A percentile compares a stretch with the other conserved stretches of the same genome.
Conservation (phyloP, 768 basidiomycete genomes). For the Punctularia strigosozonata region DNA sequence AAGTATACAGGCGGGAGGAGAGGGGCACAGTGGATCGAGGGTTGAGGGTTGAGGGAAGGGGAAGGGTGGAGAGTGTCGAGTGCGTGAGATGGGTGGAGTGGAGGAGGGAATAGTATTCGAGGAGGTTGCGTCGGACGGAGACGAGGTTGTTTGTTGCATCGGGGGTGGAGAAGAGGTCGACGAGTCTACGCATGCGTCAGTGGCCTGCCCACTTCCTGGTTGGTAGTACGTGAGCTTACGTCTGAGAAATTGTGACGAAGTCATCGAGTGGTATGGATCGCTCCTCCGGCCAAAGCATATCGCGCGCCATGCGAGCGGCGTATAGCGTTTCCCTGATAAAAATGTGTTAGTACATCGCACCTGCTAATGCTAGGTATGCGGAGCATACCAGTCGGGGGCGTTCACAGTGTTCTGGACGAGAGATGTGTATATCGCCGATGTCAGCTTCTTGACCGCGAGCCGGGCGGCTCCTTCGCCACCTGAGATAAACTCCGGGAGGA, state of each 20-base stretch:
- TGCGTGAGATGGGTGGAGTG: conserved; percentile 77
- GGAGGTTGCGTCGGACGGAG: conserved; percentile 54
- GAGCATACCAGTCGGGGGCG: conserved; percentile 80
- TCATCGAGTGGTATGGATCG: conserved; percentile 67
- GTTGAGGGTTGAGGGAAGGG: conserved; percentile 75
- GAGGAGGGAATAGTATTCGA: conserved; percentile 83
- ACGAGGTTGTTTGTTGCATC: conserved; percentile 49
- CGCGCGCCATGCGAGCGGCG: conserved; percentile 84
- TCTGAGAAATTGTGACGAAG: conserved; percentile 79
- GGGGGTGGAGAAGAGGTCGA: conserved; percentile 74
- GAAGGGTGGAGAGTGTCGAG: conserved; percentile 71
- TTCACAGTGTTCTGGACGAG: conserved; percentile 77
- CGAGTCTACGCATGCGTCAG: conserved; percentile 38
- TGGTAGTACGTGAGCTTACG: conserved; percentile 39
- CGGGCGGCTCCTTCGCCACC: conserved; percentile 55
- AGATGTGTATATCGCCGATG: conserved; percentile 57
- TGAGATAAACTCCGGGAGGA: conserved; percentile 68
- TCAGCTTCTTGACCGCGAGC: conserved; percentile 78
- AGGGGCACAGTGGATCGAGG: conserved; percentile 62
- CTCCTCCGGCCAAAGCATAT: conserved; percentile 85
- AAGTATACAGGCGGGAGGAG: conserved; percentile 74
- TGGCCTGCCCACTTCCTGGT: neutral
- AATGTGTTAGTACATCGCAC: neutral
- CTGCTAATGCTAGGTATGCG: neutral
- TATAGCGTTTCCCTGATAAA: conserved; percentile 73